A percentile compares a stretch with the other conserved stretches of the same genome.
These are phyloP conservation scores for Sophora flavescens DNA, from an alignment of 306 rosid genomes.

Conservation along the genomic window DNA sequence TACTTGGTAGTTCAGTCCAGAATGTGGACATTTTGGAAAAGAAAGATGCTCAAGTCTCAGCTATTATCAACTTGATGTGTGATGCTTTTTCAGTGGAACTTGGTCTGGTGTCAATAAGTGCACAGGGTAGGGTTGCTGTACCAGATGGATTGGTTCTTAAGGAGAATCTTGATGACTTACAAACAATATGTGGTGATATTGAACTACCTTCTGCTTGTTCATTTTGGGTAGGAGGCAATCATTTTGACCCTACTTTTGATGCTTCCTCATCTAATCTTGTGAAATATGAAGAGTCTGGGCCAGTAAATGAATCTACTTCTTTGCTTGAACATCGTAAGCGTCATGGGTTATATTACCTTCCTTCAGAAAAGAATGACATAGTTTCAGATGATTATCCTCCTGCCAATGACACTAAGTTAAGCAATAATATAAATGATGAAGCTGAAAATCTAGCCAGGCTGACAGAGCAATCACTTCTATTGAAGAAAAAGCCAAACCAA, in stretches of 20 bases:
- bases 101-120: slow-evolving; percentile 79
- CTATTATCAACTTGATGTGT: slow-evolving; percentile 56
- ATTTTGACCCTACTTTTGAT: slow-evolving; percentile 45
- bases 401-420: slow-evolving; percentile 70
- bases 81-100: slow-evolving; percentile 70
- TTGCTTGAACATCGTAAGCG: slow-evolving; percentile 91
- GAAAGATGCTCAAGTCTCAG: slow-evolving; percentile 55
- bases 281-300: slow-evolving; percentile 59
- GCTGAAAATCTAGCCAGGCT: slow-evolving; percentile 77
- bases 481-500: slow-evolving; percentile 79
- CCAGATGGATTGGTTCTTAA: slow-evolving; percentile 80
- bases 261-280: slow-evolving; percentile 52
- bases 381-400: slow-evolving; percentile 73
- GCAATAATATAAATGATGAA: slow-evolving; percentile 52
- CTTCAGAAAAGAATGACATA: slow-evolving; percentile 72
- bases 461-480: slow-evolving; percentile 69
- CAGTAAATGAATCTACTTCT: slow-evolving; percentile 73
- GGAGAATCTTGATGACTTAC: slow-evolving; percentile 80
- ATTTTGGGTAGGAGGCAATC: slow-evolving; percentile 57
- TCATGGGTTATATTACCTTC: slow-evolving; percentile 90
- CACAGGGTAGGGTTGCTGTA: slow-evolving; percentile 80
- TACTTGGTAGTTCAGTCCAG: slow-evolving; percentile 49
- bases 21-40: slow-evolving; percentile 47
- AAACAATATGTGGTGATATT: slow-evolving; percentile 65
- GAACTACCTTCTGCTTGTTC: slow-evolving; percentile 61